Base-by-base conservation (phyloP, 164 flowering plant genomes). In the Dillenia turbinata region DNA sequence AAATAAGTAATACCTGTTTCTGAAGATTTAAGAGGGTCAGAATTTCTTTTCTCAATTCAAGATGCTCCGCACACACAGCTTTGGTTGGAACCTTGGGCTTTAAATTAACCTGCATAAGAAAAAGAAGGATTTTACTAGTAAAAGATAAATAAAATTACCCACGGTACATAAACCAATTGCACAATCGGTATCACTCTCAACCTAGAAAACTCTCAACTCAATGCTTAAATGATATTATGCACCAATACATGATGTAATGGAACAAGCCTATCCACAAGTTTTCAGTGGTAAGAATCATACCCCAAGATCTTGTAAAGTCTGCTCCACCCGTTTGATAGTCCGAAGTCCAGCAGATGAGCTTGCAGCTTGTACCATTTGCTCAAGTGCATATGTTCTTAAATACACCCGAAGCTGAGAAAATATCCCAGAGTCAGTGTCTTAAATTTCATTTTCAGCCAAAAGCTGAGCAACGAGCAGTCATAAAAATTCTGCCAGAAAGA, bases 281-380 rank as follows among this genome's bases (percentile, higher is more conserved):
- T 33, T 33, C 40, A 33, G 40, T 33, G 40, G 56, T 26, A 62
- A 64, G 59, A 62, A 55, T 75, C 90, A 71, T 59, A 93, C 97
- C 89, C 86, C 91, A 66, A 94, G 91, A 52, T 94, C 96, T 73
- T 89, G 93, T 59, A 94, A 75, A 54, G 89, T 85, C 68, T 94
- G 96, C 64, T 94, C 98, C 65, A 89, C 90, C 57, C 97, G 81
- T 74, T 94, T 94, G 72, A 83, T 80, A 16, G 95, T 86, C 62
- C 97, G 82, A 54, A 91, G 87, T 60, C 97, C 98, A 61, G 96
- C 93, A 62, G 90, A 74, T 47, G 95, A 70, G 69, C 84, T 90
- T 61, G 86, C 88, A 61, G 90, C 85, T 89, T 94, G 95, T 74
- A 94, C 92, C 96, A 91, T 91, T 83, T 94, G 92, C 43, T 87